Percentiles rank a stretch among this genome's conserved stretches.
phyloP scores from a whole-genome alignment of 1,284 basidiomycete species.

The Erythrobasidium hasegawianum region DNA sequence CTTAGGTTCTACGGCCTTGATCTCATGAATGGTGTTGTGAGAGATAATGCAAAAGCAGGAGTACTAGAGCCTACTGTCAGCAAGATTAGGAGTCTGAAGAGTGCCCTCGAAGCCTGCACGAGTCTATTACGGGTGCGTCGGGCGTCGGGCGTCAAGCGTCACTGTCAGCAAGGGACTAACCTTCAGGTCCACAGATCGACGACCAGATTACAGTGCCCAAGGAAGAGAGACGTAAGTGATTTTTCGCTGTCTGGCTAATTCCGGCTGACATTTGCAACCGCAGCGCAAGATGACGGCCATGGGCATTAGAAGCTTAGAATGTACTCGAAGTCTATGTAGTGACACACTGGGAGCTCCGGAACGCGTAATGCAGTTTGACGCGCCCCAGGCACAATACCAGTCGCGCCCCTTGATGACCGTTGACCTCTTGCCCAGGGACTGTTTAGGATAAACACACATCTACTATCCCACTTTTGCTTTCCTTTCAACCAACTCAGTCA shows the following conservation, averaged over 20 bases:
- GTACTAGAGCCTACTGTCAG: conserved; percentile 94
- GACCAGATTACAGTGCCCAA: conserved; percentile 32
- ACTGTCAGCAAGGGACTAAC: neutral
- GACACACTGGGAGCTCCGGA: too few species aligned
- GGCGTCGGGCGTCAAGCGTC: neutral
- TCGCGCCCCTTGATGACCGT: too few species aligned
- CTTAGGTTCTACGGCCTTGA: conserved; percentile 93
- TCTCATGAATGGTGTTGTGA: conserved; percentile 85
- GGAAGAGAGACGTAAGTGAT: conserved; percentile 30
- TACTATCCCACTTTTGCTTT: too few species aligned
- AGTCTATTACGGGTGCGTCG: conserved; percentile 74
- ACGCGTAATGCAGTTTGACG: too few species aligned
- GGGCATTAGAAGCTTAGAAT: conserved; percentile 7
- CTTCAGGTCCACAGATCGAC: conserved; percentile 3
- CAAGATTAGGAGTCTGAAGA: conserved; percentile 95
- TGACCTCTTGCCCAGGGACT: too few species aligned
- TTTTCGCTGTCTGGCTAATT: neutral
- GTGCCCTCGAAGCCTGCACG: conserved; percentile 93
- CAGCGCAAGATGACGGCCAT: conserved; percentile 4
- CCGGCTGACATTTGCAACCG: neutral
- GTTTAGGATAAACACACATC: too few species aligned
- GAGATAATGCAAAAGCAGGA: conserved; percentile 90
- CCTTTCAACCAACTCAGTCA: too few species aligned
- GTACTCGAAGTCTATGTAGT: too few species aligned
- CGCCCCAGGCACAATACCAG: too few species aligned